Percentiles rank a stretch among this genome's conserved stretches.
Evolutionary conservation across 2,329 filamentous ascomycete species (phyloP).

Genomic region (Penicillium brasilianum): DNA sequence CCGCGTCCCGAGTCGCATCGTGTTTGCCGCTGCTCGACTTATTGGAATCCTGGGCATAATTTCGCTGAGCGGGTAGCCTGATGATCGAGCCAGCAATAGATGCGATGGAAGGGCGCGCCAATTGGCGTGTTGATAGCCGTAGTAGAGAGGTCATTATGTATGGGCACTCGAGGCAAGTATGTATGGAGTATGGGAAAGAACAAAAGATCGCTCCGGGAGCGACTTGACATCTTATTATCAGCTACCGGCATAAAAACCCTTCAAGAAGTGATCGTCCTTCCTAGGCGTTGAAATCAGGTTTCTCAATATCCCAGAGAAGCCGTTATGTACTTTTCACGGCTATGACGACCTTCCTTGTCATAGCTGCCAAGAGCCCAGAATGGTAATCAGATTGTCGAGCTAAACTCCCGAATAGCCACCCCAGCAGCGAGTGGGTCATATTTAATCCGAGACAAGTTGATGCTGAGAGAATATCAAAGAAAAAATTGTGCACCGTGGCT

Average conservation of each 20-base stretch:
- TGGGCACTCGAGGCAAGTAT: background rate
- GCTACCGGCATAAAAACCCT: background rate
- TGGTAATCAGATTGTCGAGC: background rate
- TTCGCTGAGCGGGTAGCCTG: constrained; percentile 1
- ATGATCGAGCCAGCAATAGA: constrained; percentile 1
- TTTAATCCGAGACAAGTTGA: too few species aligned
- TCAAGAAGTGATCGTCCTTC: background rate
- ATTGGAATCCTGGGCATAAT: constrained; percentile 12
- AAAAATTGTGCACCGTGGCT: too few species aligned
- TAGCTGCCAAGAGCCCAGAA: constrained; percentile 14
- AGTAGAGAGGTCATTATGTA: constrained; percentile 10
- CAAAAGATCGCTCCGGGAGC: background rate
- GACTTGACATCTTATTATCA: background rate
- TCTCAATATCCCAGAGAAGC: background rate
- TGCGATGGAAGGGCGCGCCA: background rate
- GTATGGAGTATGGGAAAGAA: background rate
- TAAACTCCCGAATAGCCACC: background rate
- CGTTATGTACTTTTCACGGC: background rate
- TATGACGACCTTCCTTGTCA: constrained; percentile 23
- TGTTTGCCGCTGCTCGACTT: constrained; percentile 6
- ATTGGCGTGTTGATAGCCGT: constrained; percentile 7
- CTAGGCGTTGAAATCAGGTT: constrained; percentile 14
- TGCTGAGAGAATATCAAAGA: too few species aligned
- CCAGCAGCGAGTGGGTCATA: too few species aligned
- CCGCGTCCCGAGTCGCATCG: constrained; percentile 1